Conservation (phyloP, 1,284 basidiomycete species). For the Meripilus lineatus region DNA sequence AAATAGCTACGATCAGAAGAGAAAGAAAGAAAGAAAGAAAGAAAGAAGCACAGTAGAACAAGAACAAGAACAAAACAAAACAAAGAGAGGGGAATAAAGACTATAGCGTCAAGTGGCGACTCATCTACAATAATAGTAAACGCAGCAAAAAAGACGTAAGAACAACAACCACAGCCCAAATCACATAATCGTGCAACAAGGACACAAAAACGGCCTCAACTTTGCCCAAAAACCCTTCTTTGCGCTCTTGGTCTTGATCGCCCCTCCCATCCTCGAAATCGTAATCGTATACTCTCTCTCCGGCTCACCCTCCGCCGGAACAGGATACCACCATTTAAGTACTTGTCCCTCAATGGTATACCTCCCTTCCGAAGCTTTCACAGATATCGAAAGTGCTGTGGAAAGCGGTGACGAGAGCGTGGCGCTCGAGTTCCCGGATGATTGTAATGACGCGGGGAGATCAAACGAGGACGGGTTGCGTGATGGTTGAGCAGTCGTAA, state of each 20-base stretch:
- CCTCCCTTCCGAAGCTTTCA: slow-evolving; percentile 60
- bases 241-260: slow-evolving; percentile 38
- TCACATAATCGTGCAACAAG: slow-evolving; percentile 4
- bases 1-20: too few relatives aligned
- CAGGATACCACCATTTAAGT: slow-evolving; percentile 83
- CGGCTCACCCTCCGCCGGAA: slow-evolving; percentile 44
- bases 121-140: too few relatives aligned
- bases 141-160: too few relatives aligned
- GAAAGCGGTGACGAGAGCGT: background rate
- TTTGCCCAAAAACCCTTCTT: background rate
- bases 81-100: too few relatives aligned
- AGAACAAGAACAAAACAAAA: too few relatives aligned
- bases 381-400: slow-evolving; percentile 35
- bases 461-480: slow-evolving; percentile 4
- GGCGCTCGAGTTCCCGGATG: background rate
- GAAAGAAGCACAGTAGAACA: too few relatives aligned
- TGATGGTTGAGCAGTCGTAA: slow-evolving; percentile 8
- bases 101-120: too few relatives aligned
- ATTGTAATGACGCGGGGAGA: slow-evolving; percentile 9
- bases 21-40: too few relatives aligned
- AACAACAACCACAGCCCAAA: too few relatives aligned
- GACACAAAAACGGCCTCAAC: background rate
- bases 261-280: slow-evolving; percentile 59
- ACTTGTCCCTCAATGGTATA: slow-evolving; percentile 69
- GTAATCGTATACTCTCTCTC: slow-evolving; percentile 60